Percentiles rank a stretch among this genome's conserved stretches.
Conservation (phyloP, 148 eudicot genomes). For the Vaccinium macrocarpon region DNA sequence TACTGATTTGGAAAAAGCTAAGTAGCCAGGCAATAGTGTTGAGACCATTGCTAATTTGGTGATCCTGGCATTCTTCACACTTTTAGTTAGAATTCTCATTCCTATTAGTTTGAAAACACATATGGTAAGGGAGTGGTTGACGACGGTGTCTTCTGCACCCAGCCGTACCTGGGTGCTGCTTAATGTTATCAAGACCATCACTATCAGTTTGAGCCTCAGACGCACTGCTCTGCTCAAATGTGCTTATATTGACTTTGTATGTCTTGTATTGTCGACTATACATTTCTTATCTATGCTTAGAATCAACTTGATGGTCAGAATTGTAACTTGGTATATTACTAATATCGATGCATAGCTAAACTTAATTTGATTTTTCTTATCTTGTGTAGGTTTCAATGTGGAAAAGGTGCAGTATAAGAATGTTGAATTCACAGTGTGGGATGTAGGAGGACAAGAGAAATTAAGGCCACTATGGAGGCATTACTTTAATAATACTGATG, state of each 20-base stretch:
- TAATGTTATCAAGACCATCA: not conserved
- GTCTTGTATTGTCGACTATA: not conserved
- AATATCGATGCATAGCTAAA: not conserved
- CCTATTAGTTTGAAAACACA: not conserved
- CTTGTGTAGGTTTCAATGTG: slow-evolving; percentile 85
- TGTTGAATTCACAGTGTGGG: slow-evolving; percentile 98
- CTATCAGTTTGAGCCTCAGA: slow-evolving; percentile 7
- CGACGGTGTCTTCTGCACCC: not conserved
- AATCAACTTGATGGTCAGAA: not conserved
- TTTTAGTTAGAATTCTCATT: not conserved
- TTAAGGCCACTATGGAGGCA: slow-evolving; percentile 99
- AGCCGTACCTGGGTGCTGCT: not conserved
- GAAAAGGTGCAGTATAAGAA: slow-evolving; percentile 99
- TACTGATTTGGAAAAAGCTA: not conserved
- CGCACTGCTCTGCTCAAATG: not conserved
- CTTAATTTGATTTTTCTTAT: slow-evolving; percentile 7
- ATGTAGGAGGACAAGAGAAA: slow-evolving; percentile 99
- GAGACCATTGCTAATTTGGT: not conserved
- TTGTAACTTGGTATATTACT: not conserved
- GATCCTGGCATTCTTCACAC: not conserved
- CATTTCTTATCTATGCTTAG: not conserved
- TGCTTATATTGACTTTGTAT: not conserved
- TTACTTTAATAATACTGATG: slow-evolving; percentile 97
- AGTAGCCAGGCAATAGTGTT: not conserved
- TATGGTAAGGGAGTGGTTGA: not conserved